A percentile compares a stretch with the other conserved stretches of the same genome.
phyloP scores from a whole-genome alignment of 2,329 filamentous ascomycete genomes.

The Monosporascus sp. region DNA sequence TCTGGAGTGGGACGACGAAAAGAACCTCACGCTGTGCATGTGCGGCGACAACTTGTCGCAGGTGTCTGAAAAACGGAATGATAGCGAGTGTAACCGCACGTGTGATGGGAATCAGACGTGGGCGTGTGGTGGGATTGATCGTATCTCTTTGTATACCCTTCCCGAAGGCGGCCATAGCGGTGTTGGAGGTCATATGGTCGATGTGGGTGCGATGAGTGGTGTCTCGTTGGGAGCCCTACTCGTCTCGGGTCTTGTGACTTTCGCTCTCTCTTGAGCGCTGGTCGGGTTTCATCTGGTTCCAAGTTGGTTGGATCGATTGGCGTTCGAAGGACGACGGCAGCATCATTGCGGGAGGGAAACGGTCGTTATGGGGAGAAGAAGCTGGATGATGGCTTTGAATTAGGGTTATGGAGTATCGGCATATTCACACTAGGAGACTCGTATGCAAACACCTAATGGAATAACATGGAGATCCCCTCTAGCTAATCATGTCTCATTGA shows the following conservation, averaged over 20 bases:
- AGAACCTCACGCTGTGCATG: conserved; percentile 39
- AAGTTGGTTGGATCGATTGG: neutral
- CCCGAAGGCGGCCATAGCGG: neutral
- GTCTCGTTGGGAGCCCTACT: neutral
- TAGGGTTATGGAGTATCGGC: neutral
- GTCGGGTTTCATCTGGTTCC: neutral
- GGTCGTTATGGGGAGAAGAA: neutral
- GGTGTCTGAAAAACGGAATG: conserved; percentile 40
- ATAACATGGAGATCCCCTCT: neutral
- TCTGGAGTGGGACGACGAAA: conserved; percentile 48
- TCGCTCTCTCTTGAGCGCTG: neutral
- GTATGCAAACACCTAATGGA: neutral
- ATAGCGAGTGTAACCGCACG: conserved; percentile 36
- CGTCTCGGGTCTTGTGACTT: neutral
- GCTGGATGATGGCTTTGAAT: neutral
- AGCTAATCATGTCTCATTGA: no score
- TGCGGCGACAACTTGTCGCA: conserved; percentile 46
- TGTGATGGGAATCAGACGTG: neutral
- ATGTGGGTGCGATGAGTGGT: no score
- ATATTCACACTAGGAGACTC: neutral
- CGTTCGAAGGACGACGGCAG: neutral
- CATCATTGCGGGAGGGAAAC: neutral
- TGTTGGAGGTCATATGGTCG: neutral
- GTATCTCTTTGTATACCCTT: neutral
- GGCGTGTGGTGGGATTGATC: neutral